These are phyloP conservation scores for Ganoderma boninense DNA, from an alignment of 1,284 basidiomycete genomes.

Conservation along the genomic window DNA sequence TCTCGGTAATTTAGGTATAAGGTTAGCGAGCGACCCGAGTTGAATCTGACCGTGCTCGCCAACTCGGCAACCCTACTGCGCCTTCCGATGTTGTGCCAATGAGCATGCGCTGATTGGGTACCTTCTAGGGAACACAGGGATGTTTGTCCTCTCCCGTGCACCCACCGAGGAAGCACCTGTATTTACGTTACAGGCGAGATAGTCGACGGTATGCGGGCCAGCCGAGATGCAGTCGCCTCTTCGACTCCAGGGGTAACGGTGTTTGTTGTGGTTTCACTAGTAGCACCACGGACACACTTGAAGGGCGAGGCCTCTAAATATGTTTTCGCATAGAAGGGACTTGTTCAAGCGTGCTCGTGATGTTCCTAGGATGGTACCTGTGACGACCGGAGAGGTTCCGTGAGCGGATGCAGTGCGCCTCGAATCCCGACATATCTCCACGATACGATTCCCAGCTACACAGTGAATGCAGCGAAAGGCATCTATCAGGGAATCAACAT, in stretches of 20 bases:
- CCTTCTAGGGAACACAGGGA: background rate
- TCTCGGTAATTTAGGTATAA: background rate
- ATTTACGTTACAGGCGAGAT: background rate
- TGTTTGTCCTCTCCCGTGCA: background rate
- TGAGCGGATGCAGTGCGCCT: background rate
- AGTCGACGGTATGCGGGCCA: background rate
- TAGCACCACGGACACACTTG: background rate
- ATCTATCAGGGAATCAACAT: background rate
- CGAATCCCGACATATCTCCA: background rate
- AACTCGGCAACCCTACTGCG: background rate
- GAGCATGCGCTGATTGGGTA: background rate
- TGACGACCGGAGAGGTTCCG: background rate
- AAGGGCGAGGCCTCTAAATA: background rate
- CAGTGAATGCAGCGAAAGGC: background rate
- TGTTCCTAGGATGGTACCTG: slow-evolving; percentile 1
- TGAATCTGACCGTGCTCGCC: background rate
- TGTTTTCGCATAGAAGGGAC: background rate
- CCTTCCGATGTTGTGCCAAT: background rate
- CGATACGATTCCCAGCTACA: background rate
- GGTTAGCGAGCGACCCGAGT: background rate
- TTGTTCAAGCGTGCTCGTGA: background rate
- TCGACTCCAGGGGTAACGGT: background rate
- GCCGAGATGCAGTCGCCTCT: background rate
- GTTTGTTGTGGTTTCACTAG: background rate
- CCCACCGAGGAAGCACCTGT: background rate